Base-by-base conservation (phyloP, 2,329 filamentous ascomycete genomes). In the Huntiella omanensis region DNA sequence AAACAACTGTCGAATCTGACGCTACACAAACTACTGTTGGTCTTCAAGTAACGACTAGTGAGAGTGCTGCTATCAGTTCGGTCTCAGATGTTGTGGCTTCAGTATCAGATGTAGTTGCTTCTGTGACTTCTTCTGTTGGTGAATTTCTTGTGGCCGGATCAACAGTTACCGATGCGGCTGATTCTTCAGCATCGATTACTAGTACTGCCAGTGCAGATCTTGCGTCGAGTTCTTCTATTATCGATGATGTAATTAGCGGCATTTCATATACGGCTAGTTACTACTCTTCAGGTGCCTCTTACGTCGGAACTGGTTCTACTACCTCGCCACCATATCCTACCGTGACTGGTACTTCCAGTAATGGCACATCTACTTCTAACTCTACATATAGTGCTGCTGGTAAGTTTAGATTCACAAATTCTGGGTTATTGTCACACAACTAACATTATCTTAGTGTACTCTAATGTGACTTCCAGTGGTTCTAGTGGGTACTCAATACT, bases 91-190 rank as follows among this genome's bases (percentile, higher is more conserved):
- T 7, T 28, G 22, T 28, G 10, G 22, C 43, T 15, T 40, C 43
- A 33, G 49, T 47, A 12, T 37, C 43, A 19, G 49, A 48, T 44
- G 40, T 33, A 3, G 28, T 43, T 35, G 22, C 49, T 49, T 42
- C 45, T 51, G 33, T 39, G 5, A 43, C 42, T 22, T 45, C 36
- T 22, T 41, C 41, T 28, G 19, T 40, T 6, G 38, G 34, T 28
- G 37, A 12, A 15, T 16, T 32, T 16, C 19, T 39, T 13, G 8
- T 7, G 11, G 13, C 12, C 3, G 28, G n/a, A 6, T 5, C 40
- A 8, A 34, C 32, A 4, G 12, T 4, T 5, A 43, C 40, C 40
- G 19, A 17, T 10, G 28, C 13, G 2, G 32, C 32, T 6, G 40
- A 40, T 28, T 33, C 40, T 34, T n/a, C 40, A 13, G 13, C 40